Conservation (phyloP, 768 basidiomycete species). For the Suillus cothurnatus region DNA sequence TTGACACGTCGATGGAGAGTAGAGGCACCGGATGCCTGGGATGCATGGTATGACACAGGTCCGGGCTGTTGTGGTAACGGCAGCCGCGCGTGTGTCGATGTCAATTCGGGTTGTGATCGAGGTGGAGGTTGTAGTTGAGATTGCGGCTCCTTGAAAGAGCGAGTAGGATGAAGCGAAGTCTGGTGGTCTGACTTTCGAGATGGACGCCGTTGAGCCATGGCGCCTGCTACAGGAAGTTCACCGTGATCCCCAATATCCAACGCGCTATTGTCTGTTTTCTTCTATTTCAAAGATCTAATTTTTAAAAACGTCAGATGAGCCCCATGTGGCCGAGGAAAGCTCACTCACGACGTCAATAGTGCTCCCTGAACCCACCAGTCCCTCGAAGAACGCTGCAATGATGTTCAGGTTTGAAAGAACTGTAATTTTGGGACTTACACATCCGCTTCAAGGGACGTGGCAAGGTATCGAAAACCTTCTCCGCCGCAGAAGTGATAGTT, state of each 20-base stretch:
- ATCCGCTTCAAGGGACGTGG: slow-evolving; percentile 76
- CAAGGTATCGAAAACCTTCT: slow-evolving; percentile 71
- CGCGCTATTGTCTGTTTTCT: slow-evolving; percentile 58
- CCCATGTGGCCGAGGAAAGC: neutral
- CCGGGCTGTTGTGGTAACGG: slow-evolving; percentile 10
- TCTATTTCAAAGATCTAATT: slow-evolving; percentile 87
- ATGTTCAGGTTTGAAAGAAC: neutral
- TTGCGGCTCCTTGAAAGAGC: slow-evolving; percentile 21
- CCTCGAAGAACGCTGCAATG: slow-evolving; percentile 71
- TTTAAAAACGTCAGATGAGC: slow-evolving; percentile 4
- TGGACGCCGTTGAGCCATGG: slow-evolving; percentile 29
- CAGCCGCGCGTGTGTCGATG: slow-evolving; percentile 5
- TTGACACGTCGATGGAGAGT: slow-evolving; percentile 22
- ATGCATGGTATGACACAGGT: slow-evolving; percentile 14
- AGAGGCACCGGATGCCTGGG: slow-evolving; percentile 18
- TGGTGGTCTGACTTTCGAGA: slow-evolving; percentile 37
- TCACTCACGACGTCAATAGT: slow-evolving; percentile 73
- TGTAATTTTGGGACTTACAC: slow-evolving; percentile 46
- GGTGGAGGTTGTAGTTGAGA: slow-evolving; percentile 11
- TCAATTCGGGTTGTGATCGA: neutral
- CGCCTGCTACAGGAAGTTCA: slow-evolving; percentile 24
- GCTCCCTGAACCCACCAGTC: slow-evolving; percentile 66
- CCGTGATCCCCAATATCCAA: slow-evolving; percentile 50
- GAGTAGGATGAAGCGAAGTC: slow-evolving; percentile 21
- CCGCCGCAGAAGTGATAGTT: slow-evolving; percentile 65